Evolutionary conservation across 148 eudicot species (phyloP).

Genomic region (Silene uniflora): DNA sequence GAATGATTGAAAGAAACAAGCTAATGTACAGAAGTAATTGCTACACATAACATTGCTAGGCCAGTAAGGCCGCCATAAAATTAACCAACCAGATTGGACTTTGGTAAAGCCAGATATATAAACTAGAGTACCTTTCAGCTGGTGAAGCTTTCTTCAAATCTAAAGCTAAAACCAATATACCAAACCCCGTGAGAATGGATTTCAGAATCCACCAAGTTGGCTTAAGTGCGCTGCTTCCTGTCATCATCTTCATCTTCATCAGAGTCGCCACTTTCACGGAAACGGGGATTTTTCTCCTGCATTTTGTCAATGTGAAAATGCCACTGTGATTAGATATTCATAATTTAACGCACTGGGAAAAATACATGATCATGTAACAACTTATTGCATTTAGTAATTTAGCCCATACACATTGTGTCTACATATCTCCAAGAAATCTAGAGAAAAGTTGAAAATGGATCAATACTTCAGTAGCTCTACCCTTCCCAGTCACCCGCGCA

Average conservation of each 20-base stretch:
- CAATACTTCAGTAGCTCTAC: not conserved
- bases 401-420: too few species aligned
- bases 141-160: not conserved
- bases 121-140: too few species aligned
- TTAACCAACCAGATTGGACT: too few species aligned
- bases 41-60: too few species aligned
- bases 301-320: not conserved
- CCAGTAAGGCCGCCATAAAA: too few species aligned
- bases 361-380: not conserved
- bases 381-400: not conserved
- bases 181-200: not conserved
- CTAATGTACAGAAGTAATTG: too few species aligned
- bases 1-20: too few species aligned
- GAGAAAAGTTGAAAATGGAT: not conserved
- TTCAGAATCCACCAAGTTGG: conserved; percentile 2
- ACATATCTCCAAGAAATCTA: not conserved
- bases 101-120: too few species aligned
- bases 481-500: not conserved
- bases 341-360: not conserved
- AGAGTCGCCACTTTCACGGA: conserved; percentile 92
- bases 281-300: conserved; percentile 96
- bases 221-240: conserved; percentile 47
- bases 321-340: too few species aligned
- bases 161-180: conserved; percentile 12
- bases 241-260: conserved; percentile 87